Evolutionary conservation across 1,284 basidiomycete genomes (phyloP).

Genomic region (Pterula multifida): DNA sequence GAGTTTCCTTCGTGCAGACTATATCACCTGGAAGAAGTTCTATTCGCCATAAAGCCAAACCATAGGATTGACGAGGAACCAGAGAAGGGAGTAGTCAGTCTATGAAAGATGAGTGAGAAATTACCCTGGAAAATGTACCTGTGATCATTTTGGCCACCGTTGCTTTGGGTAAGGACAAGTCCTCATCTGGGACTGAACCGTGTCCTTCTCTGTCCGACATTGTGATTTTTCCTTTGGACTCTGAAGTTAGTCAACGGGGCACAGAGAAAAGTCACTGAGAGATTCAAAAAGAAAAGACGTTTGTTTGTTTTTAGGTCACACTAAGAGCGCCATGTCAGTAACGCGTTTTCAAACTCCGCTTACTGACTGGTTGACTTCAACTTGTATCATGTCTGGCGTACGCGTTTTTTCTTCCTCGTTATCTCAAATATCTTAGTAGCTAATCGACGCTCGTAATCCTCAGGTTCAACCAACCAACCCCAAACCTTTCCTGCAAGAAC

Average conservation of each 20-base stretch:
- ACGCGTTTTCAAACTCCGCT: not conserved
- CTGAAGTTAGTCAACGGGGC: not conserved
- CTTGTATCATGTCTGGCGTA: not conserved
- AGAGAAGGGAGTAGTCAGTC: not conserved
- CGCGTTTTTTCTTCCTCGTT: conserved; percentile 12
- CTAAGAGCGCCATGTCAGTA: not conserved
- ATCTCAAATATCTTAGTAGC: conserved; percentile 8
- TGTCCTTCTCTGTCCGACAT: conserved; percentile 86
- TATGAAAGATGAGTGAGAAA: not conserved
- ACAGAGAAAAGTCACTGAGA: not conserved
- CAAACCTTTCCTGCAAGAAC: conserved; percentile 96
- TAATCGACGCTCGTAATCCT: conserved; percentile 1
- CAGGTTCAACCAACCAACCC: conserved; percentile 93
- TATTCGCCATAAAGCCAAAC: conserved; percentile 20
- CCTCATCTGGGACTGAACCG: conserved; percentile 69
- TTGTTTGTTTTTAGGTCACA: conserved; percentile 4
- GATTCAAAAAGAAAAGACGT: conserved; percentile 6
- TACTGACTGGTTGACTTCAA: not conserved
- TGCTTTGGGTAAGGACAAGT: conserved; percentile 91
- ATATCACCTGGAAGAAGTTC: conserved; percentile 86
- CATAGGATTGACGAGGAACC: not conserved
- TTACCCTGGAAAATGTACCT: conserved; percentile 50
- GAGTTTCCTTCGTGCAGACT: conserved; percentile 90
- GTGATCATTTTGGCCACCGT: conserved; percentile 96
- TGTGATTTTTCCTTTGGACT: conserved; percentile 12